phyloP scores from a whole-genome alignment of 257 asterid species.

The Solanum okadae region DNA sequence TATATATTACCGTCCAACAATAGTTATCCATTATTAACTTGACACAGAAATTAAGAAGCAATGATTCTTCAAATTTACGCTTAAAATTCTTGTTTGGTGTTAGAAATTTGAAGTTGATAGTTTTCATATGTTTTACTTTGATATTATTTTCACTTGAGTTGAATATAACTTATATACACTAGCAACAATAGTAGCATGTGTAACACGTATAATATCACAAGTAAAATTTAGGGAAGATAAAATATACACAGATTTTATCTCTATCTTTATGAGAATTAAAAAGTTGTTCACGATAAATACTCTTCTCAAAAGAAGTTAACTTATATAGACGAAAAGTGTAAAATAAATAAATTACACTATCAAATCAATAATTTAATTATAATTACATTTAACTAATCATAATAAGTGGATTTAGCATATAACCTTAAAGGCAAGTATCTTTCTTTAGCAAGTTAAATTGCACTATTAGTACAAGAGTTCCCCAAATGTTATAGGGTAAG shows the following conservation, averaged over 20 bases:
- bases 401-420: background rate
- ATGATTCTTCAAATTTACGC: background rate
- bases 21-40: too few species aligned
- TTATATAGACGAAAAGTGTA: background rate
- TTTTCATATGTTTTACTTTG: background rate
- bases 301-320: background rate
- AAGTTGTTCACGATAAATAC: background rate
- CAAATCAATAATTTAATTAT: background rate
- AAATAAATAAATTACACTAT: background rate
- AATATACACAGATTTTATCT: background rate
- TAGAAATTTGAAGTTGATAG: background rate
- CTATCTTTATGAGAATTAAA: background rate
- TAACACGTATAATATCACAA: background rate
- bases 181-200: background rate
- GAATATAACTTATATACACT: background rate
- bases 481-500: background rate
- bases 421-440: background rate
- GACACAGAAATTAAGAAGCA: too few species aligned
- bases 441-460: background rate
- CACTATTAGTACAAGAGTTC: too few species aligned
- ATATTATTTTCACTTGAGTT: too few species aligned
- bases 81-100: background rate
- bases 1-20: too few species aligned
- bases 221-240: fast-evolving
- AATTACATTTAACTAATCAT: background rate